Base-by-base conservation (phyloP, 441 rosid species). In the Bocquillonia castaneifolia region DNA sequence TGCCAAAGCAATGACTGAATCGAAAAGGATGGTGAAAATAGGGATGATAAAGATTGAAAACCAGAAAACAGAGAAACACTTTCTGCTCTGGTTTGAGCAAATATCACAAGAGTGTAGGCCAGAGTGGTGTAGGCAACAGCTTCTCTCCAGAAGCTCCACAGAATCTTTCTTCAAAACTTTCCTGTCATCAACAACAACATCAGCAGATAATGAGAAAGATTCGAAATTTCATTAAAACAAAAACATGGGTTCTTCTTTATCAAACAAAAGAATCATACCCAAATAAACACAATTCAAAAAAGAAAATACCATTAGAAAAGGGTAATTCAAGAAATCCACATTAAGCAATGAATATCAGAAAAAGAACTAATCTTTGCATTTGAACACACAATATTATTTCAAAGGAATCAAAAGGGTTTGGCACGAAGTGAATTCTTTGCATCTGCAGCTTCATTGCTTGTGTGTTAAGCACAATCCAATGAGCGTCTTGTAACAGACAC, bases 51-150 rank as follows among this genome's bases (percentile, higher is more conserved):
- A 44, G 56, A 45, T 55, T 18, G 78, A 71, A 61, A 72, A 74
- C 76, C 82, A 74, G 87, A 59, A 79, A 73, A 68, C 70, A 64
- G 80, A 78, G 79, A 75, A 59, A 66, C 69, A 64, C 58, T 40
- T 66, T 83, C 84, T 77, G 82, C 70, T 74, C 90, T 82, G 74
- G 85, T 80, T 69, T 56, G 80, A 69, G 74, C 69, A 76, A 69
- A 74, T 34, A 62, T 78, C 64, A 66, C 79, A 45, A 61, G 66
- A 71, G 74, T 25, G 80, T 78, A 82, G 88, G 98, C 94, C 97
- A 93, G 94, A 87, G 87, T 83, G 83, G 77, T 73, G 67, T 31
- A 3, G 48, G 54, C 78, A 68, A 61, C 82, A 83, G 87, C 92
- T 85, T 81, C 87, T 77, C 75, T 67, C 78, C 70, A 62, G 81